Evolutionary conservation across 2,329 filamentous ascomycete genomes (phyloP), one percentile per base, ranked within the genome.

Genomic region (Alternaria metachromatica): DNA sequence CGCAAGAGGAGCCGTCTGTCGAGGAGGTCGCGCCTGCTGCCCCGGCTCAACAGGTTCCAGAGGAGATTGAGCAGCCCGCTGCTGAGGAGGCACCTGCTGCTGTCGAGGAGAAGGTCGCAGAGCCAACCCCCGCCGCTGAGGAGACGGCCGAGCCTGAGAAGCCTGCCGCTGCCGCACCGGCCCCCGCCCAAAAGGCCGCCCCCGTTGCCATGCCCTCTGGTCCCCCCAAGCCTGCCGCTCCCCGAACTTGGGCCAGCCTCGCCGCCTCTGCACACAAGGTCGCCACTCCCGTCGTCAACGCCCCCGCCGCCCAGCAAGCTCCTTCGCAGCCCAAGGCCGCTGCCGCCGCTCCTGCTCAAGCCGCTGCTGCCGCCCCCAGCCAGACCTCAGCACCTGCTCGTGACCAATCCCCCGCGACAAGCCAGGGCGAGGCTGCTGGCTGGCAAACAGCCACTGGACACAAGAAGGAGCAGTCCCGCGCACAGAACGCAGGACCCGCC

Each of bases 381-480:
- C 72, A 79, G 60, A 63, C 71, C 7, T 67, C 78, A 15, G 73
- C 75, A 25, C 72, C 79, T 30, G 77, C 78, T 51, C 79, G 76
- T 62, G 76, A 80, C 58, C 72, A 77, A 50, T 80, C 79, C 63
- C 72, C 76, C 54, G 65, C 76, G 68, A 60, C 74, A 68, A 76
- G 77, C 65, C 78, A 89, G 86, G 85, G 87, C 70, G 85, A 91
- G 65, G 77, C 83, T 44, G 82, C 86, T 63, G 93, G 92, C 76
- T 99, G 96, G 96, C 95, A 97, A 81, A 95, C 92, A 53, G 95
- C 92, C 59, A 82, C 83, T 62, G 87, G 89, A 60, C 92, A 97
- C 81, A 91, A 91, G 73, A 96, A 96, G 86, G 90, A 93, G 78
- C 92, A 96, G 79, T 90, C 90, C 74, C 89, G 93, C 67, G 88